Evolutionary conservation across 129 eudicot genomes (phyloP).

Genomic region (Tanacetum coccineum): DNA sequence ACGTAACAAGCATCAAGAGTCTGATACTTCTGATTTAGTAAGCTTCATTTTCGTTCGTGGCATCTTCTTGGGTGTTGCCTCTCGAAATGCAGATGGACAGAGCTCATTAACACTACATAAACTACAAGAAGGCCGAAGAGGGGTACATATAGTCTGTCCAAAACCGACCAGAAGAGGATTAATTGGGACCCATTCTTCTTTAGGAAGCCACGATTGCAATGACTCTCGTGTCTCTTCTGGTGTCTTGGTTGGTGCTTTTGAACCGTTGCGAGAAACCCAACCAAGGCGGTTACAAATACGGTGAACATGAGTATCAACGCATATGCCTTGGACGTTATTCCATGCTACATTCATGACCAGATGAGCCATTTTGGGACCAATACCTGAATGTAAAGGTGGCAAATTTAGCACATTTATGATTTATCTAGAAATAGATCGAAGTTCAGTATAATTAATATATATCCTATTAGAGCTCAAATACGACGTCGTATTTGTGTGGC

Average conservation of each 20-base stretch:
- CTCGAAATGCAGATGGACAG: constrained; percentile 73
- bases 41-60: constrained; percentile 1
- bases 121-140: constrained; percentile 43
- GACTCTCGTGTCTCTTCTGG: constrained; percentile 81
- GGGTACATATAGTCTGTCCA: constrained; percentile 93
- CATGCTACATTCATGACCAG: constrained; percentile 92
- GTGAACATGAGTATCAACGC: constrained; percentile 98
- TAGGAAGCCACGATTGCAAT: constrained; percentile 85
- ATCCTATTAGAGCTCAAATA: no score
- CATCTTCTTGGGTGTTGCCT: constrained; percentile 50
- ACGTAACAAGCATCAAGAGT: constrained; percentile 3
- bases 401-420: background rate
- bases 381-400: constrained; percentile 55
- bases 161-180: constrained; percentile 98
- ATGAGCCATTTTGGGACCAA: constrained; percentile 99
- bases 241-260: constrained; percentile 60
- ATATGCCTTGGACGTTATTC: constrained; percentile 94
- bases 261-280: constrained; percentile 76
- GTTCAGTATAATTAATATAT: no score
- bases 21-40: constrained; percentile 13
- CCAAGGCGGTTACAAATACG: constrained; percentile 94
- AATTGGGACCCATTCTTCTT: constrained; percentile 91
- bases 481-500: no score
- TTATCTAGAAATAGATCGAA: background rate
- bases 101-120: constrained; percentile 47